Evolutionary conservation across 768 basidiomycete genomes (phyloP), one percentile per base, ranked within the genome.

Genomic region (Trametes cingulata): DNA sequence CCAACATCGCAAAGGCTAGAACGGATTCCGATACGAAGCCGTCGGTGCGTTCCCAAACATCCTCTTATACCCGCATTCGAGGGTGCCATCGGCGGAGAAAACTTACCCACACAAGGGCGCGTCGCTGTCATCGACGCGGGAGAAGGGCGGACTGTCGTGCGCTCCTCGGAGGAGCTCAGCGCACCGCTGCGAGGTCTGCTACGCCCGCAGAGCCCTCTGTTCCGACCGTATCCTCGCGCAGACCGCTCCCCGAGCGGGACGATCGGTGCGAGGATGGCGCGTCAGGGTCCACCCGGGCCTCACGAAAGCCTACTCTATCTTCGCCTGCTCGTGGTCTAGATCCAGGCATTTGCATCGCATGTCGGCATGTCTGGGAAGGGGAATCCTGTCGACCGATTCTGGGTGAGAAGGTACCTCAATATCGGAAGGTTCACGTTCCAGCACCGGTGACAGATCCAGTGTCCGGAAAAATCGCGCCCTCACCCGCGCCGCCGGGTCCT

Each of bases 361-460:
- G 56, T 41, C 49, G 27, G 47, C 42, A 36, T 19, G 55, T 37
- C 56, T 43, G 56, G 56, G 47, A 63, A 54, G 46, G 40, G 27
- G 29, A 42, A 50, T 17, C 35, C 17, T 20, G 53, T 24, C 27
- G n/a, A 39, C 29, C 29, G 29, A 48, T 47, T 48, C 39, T 45
- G 56, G 61, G 61, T 55, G 61, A 49, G 61, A 63, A 63, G 61
- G 52, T 58, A 49, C 61, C 61, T 61, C 29, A 39, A 56, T 52
- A 46, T 36, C 54, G 60, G 60, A 55, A 56, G 52, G 52, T 56
- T 61, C 42, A 40, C 40, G 53, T 35, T 42, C 60, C 48, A 37
- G 40, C 36, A 22, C 14, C 48, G 20, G 42, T 61, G 55, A 50
- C 50, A 51, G 54, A 50, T 48, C 60, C 41, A 48, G 47, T 29